Evolutionary conservation across 192 early-diverging fungal genomes (phyloP).

Genomic region (Mortierella antarctica): DNA sequence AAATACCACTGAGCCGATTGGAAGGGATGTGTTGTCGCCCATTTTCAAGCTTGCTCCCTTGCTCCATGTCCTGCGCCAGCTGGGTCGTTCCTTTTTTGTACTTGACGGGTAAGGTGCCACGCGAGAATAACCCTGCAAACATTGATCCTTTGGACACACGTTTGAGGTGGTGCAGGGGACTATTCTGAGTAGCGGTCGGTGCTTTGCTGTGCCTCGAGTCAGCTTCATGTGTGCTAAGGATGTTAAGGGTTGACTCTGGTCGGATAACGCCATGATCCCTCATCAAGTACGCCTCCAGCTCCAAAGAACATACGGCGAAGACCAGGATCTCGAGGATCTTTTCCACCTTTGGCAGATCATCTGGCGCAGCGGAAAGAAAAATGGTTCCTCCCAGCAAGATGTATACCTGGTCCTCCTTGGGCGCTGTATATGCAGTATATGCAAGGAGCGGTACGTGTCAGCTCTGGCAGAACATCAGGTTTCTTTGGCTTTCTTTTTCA

Average conservation of each 20-base stretch:
- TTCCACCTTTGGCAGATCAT: slow-evolving; percentile 73
- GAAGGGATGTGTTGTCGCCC: background rate
- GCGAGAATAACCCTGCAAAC: slow-evolving; percentile 47
- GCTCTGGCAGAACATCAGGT: background rate
- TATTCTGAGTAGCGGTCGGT: slow-evolving; percentile 13
- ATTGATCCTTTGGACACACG: slow-evolving; percentile 46
- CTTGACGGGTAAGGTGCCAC: slow-evolving; percentile 34
- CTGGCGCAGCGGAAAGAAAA: slow-evolving; percentile 23
- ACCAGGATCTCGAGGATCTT: slow-evolving; percentile 79
- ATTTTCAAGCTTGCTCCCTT: background rate
- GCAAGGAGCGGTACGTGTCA: background rate
- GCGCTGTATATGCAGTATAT: slow-evolving; percentile 15
- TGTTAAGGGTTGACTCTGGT: slow-evolving; percentile 10
- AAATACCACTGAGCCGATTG: background rate
- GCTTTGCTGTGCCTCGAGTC: slow-evolving; percentile 15
- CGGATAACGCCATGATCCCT: slow-evolving; percentile 73
- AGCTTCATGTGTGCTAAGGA: slow-evolving; percentile 11
- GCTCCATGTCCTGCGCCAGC: slow-evolving; percentile 12
- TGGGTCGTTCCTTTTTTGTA: slow-evolving; percentile 38
- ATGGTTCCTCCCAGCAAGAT: slow-evolving; percentile 43
- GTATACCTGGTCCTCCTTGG: slow-evolving; percentile 16
- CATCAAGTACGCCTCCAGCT: slow-evolving; percentile 79
- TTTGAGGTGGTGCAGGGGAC: slow-evolving; percentile 24
- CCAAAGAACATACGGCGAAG: slow-evolving; percentile 80
- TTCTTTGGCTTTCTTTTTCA: background rate